Evolutionary conservation across 495 filamentous ascomycete genomes (phyloP), one percentile per base, ranked within the genome.

Genomic region (Haplographium delicatum): DNA sequence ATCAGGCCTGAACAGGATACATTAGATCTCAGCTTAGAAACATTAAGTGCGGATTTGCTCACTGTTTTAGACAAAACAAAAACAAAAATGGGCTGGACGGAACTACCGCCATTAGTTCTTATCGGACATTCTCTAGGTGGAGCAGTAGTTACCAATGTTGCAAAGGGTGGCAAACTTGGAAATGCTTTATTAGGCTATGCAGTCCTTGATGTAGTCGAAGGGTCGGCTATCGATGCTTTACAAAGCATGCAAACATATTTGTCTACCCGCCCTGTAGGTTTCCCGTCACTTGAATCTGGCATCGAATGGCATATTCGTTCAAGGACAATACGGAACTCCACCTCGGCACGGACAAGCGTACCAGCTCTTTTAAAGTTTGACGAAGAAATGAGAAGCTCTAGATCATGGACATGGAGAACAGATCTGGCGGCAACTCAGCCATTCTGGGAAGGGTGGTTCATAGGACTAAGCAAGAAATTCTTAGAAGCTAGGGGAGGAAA

Each of bases 111-210:
- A 35, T 65, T 93, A 10, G 67, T 96, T 16, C 75, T 97, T 0
- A 82, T 99, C 3, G 93, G 93, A n/a, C 93, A 99, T 68, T 93
- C 87, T 38, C 75, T 99, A 1, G 93, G 93, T 25, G 93, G 94
- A n/a, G 90, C 93, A 20, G 88, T 99, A 1, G 85, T 96, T 16
- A 91, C 88, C 3, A 81, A 96, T 54, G 74, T 91, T 20, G 89
- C 90, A 1, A 82, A 75, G 58, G 70, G 68, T 10, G 81, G 80
- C 5, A 67, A 70, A 45, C 66, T 95, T 18, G 87, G 88, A 1
- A 65, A 64, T 23, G 72, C 81, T 22, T 60, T 96, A 4, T 67
- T 97, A 11, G 94, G 89, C 11, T 95, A 91, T 71, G 88, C 82
- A 6, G 91, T 99, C 9, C 69, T 99, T 9, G 93, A 99, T 66